These are phyloP conservation scores for Rhytidhysteron rufulum DNA, from an alignment of 2,329 filamentous ascomycete genomes.

Conservation along the genomic window DNA sequence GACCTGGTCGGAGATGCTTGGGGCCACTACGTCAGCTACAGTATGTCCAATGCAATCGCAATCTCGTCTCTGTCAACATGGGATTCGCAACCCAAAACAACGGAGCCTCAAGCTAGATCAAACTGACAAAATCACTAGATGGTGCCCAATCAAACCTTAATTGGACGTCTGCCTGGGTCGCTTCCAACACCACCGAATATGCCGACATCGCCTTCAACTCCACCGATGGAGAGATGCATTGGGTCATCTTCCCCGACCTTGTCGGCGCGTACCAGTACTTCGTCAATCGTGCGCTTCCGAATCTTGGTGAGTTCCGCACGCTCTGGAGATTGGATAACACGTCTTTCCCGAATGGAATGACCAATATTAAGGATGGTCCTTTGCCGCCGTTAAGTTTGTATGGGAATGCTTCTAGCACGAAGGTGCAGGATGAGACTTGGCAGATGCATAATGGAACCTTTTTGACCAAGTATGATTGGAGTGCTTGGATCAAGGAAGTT, in stretches of 20 bases:
- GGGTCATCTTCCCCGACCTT: slow-evolving; percentile 49
- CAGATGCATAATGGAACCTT: slow-evolving; percentile 45
- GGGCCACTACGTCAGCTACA: slow-evolving; percentile 46
- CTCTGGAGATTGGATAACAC: slow-evolving; percentile 49
- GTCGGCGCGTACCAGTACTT: slow-evolving; percentile 56
- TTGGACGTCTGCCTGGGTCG: slow-evolving; percentile 47
- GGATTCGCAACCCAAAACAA: too few relatives aligned
- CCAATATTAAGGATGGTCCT: slow-evolving; percentile 43
- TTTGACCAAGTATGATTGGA: slow-evolving; percentile 52
- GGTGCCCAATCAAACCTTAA: slow-evolving; percentile 45
- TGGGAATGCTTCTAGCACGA: slow-evolving; percentile 33
- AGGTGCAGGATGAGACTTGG: slow-evolving; percentile 55
- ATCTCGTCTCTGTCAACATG: too few relatives aligned
- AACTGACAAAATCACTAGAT: too few relatives aligned
- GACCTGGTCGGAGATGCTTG: slow-evolving; percentile 40
- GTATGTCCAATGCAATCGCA: too few relatives aligned
- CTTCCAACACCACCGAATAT: slow-evolving; percentile 39
- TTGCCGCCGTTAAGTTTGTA: slow-evolving; percentile 46
- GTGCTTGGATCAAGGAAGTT: slow-evolving; percentile 36
- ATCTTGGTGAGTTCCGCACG: slow-evolving; percentile 49
- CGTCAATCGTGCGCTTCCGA: slow-evolving; percentile 48
- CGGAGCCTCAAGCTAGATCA: too few relatives aligned
- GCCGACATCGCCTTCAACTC: slow-evolving; percentile 49
- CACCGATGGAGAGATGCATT: slow-evolving; percentile 49
- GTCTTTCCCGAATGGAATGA: slow-evolving; percentile 47